Base-by-base conservation (phyloP, 2,329 filamentous ascomycete species). In the Aspergillus udagawae region DNA sequence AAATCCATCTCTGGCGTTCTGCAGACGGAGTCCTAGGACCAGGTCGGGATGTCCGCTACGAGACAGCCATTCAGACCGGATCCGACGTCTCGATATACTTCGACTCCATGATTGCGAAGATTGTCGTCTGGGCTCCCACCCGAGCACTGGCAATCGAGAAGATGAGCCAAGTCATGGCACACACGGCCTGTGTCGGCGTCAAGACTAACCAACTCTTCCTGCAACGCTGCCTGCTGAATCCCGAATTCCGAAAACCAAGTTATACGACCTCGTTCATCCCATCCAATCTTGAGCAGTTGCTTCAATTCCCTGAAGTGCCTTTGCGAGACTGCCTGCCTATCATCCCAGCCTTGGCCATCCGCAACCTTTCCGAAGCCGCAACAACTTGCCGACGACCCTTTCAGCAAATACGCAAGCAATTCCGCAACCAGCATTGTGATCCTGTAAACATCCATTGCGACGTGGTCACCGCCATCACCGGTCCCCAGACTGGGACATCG, bases 171-270 rank as follows among this genome's bases (percentile, higher is more conserved):
- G 65, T 73, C 1, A 63, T 77, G 1, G 63, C 70, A 0, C 57
- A 73, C 14, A 76, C 73, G 0, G 70, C 85, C 74, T 90, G 90
- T 65, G 88, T 90, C 83, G 88, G 90, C 75, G 89, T 90, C 20
- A 67, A 63, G 38, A 72, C 70, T 2, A 72, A 72, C 51, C 69
- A 71, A 47, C 60, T 68, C 1, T 69, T 71, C 41, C 59, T 72
- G 38, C 70, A 69, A 48, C 57, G 60, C 3, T 70, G 63, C 45
- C 58, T 72, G 4, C 29, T 64, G 27, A 63, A 67, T 23, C 8
- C 48, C 1, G 64, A 51, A 2, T 72, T 72, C 50, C 63, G 55
- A 83, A 89, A 91, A 45, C 73, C 61, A 10, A 63, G 63, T 4
- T 73, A 73, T 51, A 72, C 70, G 0, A 73, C 71, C 1, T 66